Base-by-base conservation (phyloP, 306 rosid species). In the Mimosa bimucronata region DNA sequence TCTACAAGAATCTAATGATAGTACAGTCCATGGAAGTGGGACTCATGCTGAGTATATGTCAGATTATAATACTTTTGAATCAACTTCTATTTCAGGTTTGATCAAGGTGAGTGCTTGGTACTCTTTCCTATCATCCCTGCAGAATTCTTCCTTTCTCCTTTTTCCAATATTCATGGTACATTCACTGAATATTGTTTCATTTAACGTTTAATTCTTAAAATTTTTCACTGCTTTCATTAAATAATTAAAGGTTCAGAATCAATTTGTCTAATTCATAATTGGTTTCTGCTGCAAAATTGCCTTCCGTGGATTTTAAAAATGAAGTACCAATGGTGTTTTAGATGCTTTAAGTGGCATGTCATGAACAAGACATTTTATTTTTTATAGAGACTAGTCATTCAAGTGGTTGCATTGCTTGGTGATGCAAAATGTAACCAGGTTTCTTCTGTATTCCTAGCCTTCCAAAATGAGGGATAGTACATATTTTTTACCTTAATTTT, bases 1-100 rank as follows among this genome's bases (percentile, higher is more conserved):
- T 87, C 77, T 64, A 78, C 93, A 85, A 81, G 93, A 92, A 89
- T 80, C 90, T 78, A 87, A 91, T 83, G 87, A 84, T 46, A 87
- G 88, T 78, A 75, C 79, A 74, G 78, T 80, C 55, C 44, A 84
- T 68, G 89, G 84, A 38, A 85, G 87, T 64, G 66, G 87, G 83
- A 76, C 77, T 83, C 81, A 77, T 50, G 23, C 81, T 68, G 82
- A 88, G 77, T 19, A 81, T 78, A 86, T 83, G 64, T 84, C 89
- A 4, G 83, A 84, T 62, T 77, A 86, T 68, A 76, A 79, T 80
- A 83, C 79, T 76, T 82, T 81, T 46, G 90, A 91, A 79, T 79
- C 92, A 48, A 76, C 80, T 45, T 78, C 88, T 1, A 12, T 79
- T 81, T 89, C 97, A 31, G 98, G 94, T 83, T 80, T 88, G 81